A percentile compares a stretch with the other conserved stretches of the same genome.
phyloP scores from a whole-genome alignment of 1,284 basidiomycete species.

The Sutorius eximius region DNA sequence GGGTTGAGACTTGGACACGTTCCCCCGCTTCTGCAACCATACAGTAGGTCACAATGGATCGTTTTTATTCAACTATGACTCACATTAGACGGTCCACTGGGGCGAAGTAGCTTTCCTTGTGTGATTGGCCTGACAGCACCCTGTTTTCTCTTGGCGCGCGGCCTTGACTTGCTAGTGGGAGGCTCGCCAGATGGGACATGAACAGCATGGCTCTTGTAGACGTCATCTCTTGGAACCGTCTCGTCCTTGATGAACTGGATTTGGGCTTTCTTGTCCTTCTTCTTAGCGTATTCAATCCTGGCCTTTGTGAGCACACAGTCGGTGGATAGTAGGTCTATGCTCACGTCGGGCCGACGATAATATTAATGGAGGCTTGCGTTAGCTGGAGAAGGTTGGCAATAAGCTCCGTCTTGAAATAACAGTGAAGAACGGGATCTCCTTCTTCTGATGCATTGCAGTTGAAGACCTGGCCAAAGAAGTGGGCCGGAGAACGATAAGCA shows the following conservation, averaged over 20 bases:
- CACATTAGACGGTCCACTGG: slow-evolving; percentile 72
- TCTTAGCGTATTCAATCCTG: slow-evolving; percentile 90
- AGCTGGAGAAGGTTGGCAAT: slow-evolving; percentile 79
- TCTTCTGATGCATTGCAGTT: slow-evolving; percentile 84
- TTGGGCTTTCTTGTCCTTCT: slow-evolving; percentile 92
- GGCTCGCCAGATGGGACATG: slow-evolving; percentile 89
- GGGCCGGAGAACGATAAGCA: neutral
- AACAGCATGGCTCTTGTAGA: slow-evolving; percentile 94
- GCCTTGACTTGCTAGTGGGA: slow-evolving; percentile 76
- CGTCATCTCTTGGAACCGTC: slow-evolving; percentile 75
- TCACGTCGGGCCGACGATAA: slow-evolving; percentile 77
- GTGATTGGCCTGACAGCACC: slow-evolving; percentile 83
- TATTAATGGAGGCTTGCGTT: slow-evolving; percentile 75
- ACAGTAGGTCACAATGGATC: slow-evolving; percentile 5
- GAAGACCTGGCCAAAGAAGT: slow-evolving; percentile 43
- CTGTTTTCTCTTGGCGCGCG: slow-evolving; percentile 85
- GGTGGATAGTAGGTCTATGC: slow-evolving; percentile 28
- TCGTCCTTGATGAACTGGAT: slow-evolving; percentile 94
- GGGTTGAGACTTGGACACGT: slow-evolving; percentile 55
- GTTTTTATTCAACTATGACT: slow-evolving; percentile 17
- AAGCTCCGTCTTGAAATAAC: slow-evolving; percentile 96
- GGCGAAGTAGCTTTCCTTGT: slow-evolving; percentile 76
- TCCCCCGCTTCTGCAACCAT: slow-evolving; percentile 44
- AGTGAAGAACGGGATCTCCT: slow-evolving; percentile 92
- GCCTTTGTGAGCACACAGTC: slow-evolving; percentile 10